phyloP scores from a whole-genome alignment of 371 early-diverging fungal genomes.

The Mortierella sp. region DNA sequence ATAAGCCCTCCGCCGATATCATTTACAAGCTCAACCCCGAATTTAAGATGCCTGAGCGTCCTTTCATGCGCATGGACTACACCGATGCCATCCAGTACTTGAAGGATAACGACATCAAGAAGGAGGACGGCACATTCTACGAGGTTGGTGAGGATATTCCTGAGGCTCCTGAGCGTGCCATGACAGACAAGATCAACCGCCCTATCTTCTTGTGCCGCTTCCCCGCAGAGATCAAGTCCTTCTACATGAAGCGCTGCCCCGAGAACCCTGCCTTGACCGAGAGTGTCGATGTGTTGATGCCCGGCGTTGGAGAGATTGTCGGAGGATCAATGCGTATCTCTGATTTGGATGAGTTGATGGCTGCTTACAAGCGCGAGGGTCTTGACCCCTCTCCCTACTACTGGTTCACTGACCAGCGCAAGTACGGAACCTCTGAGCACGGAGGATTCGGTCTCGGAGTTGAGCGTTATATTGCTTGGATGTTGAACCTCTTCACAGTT shows the following conservation, averaged over 20 bases:
- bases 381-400: constrained; percentile 98
- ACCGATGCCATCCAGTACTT: constrained; percentile 98
- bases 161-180: constrained; percentile 98
- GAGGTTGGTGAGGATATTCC: constrained; percentile 99
- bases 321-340: constrained; percentile 99
- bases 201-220: constrained; percentile 99
- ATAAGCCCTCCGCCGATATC: constrained; percentile 82
- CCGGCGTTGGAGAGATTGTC: constrained; percentile 99
- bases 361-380: constrained; percentile 97
- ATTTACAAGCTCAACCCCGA: constrained; percentile 94
- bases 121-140: constrained; percentile 92
- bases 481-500: constrained; percentile 95
- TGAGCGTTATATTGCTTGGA: constrained; percentile 99
- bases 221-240: constrained; percentile 99
- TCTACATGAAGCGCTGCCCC: constrained; percentile 98
- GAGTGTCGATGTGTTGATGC: constrained; percentile 99
- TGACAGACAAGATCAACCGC: constrained; percentile 97
- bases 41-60: constrained; percentile 87
- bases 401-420: constrained; percentile 99
- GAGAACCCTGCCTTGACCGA: constrained; percentile 93
- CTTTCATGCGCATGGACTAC: constrained; percentile 98
- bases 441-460: constrained; percentile 99
- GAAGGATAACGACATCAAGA: constrained; percentile 90
- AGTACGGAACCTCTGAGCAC: constrained; percentile 98
- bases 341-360: constrained; percentile 90